Base-by-base conservation (phyloP, 495 filamentous ascomycete genomes). In the Podospora appendiculata region DNA sequence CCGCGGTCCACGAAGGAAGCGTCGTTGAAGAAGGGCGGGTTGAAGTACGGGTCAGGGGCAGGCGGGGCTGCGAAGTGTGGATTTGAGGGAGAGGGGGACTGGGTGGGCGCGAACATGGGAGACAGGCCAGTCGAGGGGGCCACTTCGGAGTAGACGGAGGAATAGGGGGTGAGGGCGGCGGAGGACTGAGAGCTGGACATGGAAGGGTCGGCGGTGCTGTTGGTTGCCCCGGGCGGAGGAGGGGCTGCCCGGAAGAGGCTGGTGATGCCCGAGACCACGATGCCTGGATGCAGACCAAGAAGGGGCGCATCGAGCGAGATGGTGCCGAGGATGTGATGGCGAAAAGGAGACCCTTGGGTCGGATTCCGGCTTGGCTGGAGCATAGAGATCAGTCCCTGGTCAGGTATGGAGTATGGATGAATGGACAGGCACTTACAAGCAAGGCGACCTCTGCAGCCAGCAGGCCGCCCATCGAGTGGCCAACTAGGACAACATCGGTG, bases 391-490 rank as follows among this genome's bases (percentile, higher is more conserved):
- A 39, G 19, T 48, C 25, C 6, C 13, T 6, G 18, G 25, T n/a
- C 19, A 34, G 41, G 35, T 8, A 40, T 16, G 16, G n/a, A 11
- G 13, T n/a, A 45, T 32, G 43, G 41, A 43, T 43, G 43, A 17
- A 4, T 32, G 33, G 41, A 58, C 63, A 39, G 6, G 53, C 11
- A 63, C 75, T 56, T 54, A 70, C 77, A 54, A 87, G 66, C 36
- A 95, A 71, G 0, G 79, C 85, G 11, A 94, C 78, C 51, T 97
- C 92, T 3, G 89, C 87, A 14, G 84, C 77, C 8, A 97, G 56
- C 18, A 97, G 72, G 2, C 92, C 92, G 16, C 92, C 92, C 79
- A 97, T 90, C 47, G 87, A 91, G 62, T 96, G 92, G 0, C 92
- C 92, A 0, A 96, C 70, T 8, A 96, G 69, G 41, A 97, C 72